Percentiles rank a stretch among this genome's conserved stretches.
phyloP scores from a whole-genome alignment of 192 early-diverging fungal species.

The Backusella circina region DNA sequence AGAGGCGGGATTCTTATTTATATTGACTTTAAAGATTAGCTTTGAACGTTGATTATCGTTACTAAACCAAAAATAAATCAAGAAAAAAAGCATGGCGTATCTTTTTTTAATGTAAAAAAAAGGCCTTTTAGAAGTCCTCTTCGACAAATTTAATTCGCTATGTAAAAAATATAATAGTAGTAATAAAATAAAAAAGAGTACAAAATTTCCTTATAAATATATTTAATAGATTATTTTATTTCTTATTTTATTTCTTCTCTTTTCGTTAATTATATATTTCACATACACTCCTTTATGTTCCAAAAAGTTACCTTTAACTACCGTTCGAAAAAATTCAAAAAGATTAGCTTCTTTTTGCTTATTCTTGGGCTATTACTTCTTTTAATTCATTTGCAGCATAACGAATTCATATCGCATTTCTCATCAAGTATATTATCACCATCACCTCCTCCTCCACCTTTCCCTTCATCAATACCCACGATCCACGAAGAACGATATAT shows the following conservation, averaged over 20 bases:
- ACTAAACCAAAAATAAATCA: neutral
- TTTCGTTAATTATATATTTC: neutral
- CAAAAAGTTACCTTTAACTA: neutral
- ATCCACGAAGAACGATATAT: constrained; percentile 39
- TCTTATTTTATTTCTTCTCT: neutral
- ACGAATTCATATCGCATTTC: neutral
- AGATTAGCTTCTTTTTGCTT: neutral
- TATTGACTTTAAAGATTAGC: neutral
- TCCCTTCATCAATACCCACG: neutral
- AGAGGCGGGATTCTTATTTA: neutral
- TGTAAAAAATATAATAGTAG: neutral
- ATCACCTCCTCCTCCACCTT: neutral
- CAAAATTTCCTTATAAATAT: neutral
- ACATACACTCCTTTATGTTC: neutral
- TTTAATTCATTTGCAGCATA: neutral
- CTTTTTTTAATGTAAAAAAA: neutral
- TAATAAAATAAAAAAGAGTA: neutral
- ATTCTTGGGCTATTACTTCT: neutral
- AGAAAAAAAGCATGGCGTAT: neutral
- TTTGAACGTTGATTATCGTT: neutral
- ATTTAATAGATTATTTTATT: neutral
- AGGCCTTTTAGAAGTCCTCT: neutral
- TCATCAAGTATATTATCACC: neutral
- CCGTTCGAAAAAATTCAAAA: neutral
- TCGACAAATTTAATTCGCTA: neutral